Base-by-base conservation (phyloP, 2,329 filamentous ascomycete species). In the Thelonectria discophora region DNA sequence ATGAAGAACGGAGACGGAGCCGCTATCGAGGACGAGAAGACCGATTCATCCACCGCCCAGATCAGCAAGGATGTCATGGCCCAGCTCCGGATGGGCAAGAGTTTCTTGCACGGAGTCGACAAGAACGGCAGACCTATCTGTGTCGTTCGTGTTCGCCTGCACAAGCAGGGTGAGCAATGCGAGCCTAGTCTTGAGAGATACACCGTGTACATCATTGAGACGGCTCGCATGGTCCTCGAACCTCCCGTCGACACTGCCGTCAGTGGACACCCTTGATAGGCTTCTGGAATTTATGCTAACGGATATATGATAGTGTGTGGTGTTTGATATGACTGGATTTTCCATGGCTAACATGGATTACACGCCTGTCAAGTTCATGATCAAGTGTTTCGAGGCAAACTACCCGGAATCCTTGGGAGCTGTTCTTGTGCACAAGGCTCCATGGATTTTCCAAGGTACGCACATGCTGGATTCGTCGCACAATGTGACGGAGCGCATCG, bases 291-390 rank as follows among this genome's bases (percentile, higher is more conserved):
- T 21, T 37, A 17, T 17, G 56, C 49, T 67, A 63, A 75, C 75
- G 45, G 72, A 62, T 12, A 40, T 10, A 53, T 62, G 20, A 46
- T 51, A 97, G 92, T 95, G 92, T 43, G 87, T 99, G 65, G 80
- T 99, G 48, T 99, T 99, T 73, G 95, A 99, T 76, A 94, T 99
- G 92, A 97, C 92, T 8, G 88, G 90, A 65, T 98, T 98, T 76
- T 91, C 91, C 17, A 84, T 98, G 80, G 90, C 94, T 15, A 99
- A 99, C 78, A 98, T 99, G 95, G 95, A 99, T 77, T 98, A 98
- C 76, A 87, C 91, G 0, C 94, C 95, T 1, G 92, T 99, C 59
- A 99, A 97, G 74, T 99, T 98, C 80, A 97, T 99, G 90, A 97
- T 99, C 78, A 97, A 97, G 78, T 97, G 94, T 77, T 99, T 99